A percentile compares a stretch with the other conserved stretches of the same genome.
phyloP scores from a whole-genome alignment of 2,329 filamentous ascomycete genomes.

The Penicillium griseofulvum region DNA sequence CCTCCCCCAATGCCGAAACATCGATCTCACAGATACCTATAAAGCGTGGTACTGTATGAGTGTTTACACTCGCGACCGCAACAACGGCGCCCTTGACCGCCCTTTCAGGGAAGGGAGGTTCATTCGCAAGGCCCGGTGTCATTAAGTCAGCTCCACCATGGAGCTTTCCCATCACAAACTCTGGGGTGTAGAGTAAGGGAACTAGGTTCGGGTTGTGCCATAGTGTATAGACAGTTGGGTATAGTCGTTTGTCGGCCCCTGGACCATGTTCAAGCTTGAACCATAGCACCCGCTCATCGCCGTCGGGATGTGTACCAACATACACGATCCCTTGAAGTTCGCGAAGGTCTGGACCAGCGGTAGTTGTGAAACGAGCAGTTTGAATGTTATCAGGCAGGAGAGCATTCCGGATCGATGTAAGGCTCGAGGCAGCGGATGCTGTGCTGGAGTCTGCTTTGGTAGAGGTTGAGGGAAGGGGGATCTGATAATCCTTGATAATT shows the following conservation, averaged over 20 bases:
- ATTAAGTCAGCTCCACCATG: slow-evolving; percentile 65
- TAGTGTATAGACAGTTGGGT: slow-evolving; percentile 61
- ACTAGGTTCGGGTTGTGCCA: slow-evolving; percentile 63
- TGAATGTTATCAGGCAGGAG: slow-evolving; percentile 63
- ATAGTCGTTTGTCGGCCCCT: slow-evolving; percentile 41
- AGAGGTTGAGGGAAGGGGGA: slow-evolving; percentile 45
- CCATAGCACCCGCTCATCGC: slow-evolving; percentile 63
- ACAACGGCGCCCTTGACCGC: slow-evolving; percentile 61
- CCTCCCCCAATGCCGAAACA: slow-evolving; percentile 53
- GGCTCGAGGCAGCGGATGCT: slow-evolving; percentile 43
- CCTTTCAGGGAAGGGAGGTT: slow-evolving; percentile 60
- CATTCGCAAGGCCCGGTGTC: slow-evolving; percentile 64
- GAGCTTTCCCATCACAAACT: slow-evolving; percentile 59
- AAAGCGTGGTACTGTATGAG: slow-evolving; percentile 60
- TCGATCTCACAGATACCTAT: slow-evolving; percentile 66
- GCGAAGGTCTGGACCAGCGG: slow-evolving; percentile 59
- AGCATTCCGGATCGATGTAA: slow-evolving; percentile 54
- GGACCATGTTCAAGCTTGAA: slow-evolving; percentile 58
- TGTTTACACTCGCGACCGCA: slow-evolving; percentile 60
- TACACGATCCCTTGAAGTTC: slow-evolving; percentile 64
- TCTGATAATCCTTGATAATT: slow-evolving; percentile 62
- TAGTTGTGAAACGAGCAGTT: slow-evolving; percentile 65
- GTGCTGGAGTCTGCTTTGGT: slow-evolving; percentile 23
- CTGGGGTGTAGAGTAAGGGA: slow-evolving; percentile 63
- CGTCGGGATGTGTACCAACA: slow-evolving; percentile 57